Percentiles rank a stretch among this genome's conserved stretches.
Evolutionary conservation across 1,284 basidiomycete genomes (phyloP).

Genomic region (Kwoniella shivajii): DNA sequence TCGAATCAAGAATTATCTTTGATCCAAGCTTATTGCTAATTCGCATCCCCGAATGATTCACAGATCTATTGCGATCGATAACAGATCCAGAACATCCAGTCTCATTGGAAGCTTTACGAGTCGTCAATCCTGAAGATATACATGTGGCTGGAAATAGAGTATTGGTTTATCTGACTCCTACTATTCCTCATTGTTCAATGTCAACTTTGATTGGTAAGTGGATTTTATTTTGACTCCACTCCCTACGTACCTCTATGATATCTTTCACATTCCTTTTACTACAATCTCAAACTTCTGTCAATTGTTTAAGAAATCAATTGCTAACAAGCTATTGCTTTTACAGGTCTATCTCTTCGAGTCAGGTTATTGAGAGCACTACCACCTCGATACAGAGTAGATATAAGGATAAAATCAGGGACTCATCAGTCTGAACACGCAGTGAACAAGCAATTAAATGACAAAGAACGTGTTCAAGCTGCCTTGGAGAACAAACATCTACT

Average conservation of each 20-base stretch:
- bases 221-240: background rate
- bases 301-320: background rate
- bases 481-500: slow-evolving; percentile 87
- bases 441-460: slow-evolving; percentile 99
- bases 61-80: slow-evolving; percentile 89
- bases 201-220: slow-evolving; percentile 90
- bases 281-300: background rate
- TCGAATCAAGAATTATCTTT: no score
- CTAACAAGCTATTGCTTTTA: no score
- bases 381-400: slow-evolving; percentile 90
- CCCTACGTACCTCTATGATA: background rate
- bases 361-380: slow-evolving; percentile 87
- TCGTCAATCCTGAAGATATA: slow-evolving; percentile 89
- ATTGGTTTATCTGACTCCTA: slow-evolving; percentile 90
- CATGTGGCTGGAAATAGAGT: slow-evolving; percentile 72
- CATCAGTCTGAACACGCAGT: slow-evolving; percentile 95
- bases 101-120: slow-evolving; percentile 93
- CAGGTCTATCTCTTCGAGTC: slow-evolving; percentile 90
- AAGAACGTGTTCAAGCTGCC: slow-evolving; percentile 96
- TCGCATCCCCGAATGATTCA: slow-evolving; percentile 2
- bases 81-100: slow-evolving; percentile 95
- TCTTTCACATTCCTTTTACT: background rate
- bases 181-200: slow-evolving; percentile 97
- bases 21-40: slow-evolving; percentile 24
- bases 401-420: slow-evolving; percentile 87